Evolutionary conservation across 2,329 filamentous ascomycete genomes (phyloP), one percentile per base, ranked within the genome.

Genomic region (Aspergillus sclerotialis): DNA sequence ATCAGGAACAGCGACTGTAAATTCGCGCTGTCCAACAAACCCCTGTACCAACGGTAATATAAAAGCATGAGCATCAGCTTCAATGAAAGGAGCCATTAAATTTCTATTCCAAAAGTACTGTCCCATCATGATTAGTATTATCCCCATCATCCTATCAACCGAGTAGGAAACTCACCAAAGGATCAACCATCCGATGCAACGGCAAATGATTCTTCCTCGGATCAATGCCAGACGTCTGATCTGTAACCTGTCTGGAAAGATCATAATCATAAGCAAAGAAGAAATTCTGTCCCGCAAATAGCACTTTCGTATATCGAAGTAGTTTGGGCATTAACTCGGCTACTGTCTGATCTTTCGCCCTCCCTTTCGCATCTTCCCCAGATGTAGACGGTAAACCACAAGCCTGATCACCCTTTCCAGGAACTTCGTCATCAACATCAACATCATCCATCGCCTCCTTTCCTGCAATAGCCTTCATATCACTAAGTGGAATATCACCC

Each of bases 201-300:
- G 88, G 80, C 4, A 76, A 46, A 29, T 72, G 70, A 10, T 65
- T 61, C 15, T 51, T 60, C 19, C 55, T 49, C 6, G 58, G 35
- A n/a, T n/a, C n/a, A n/a, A n/a, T n/a, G n/a, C n/a, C n/a, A n/a
- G n/a, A n/a, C 28, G 60, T 58, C 48, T 67, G 61, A 24, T 58
- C 56, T 33, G 60, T 57, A 40, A 75, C 57, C 35, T 75, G 79
- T 36, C 82, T 76, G 1, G 92, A 96, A 32, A 98, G 76, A 56
- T 98, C 89, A 55, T 90, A 75, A 45, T 98, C 92, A 58, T 98
- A 95, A 1, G 89, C 89, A 59, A 90, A 98, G 67, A 83, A 96
- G 60, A 95, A 96, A 57, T 86, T 95, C 43, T 75, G 75, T 0
- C 83, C 88, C 1, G 84, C 80, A 53, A 95, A 90, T 40, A 94